Percentiles rank a stretch among this genome's conserved stretches.
Evolutionary conservation across 2,329 filamentous ascomycete genomes (phyloP).

Genomic region (Graphilbum sp.): DNA sequence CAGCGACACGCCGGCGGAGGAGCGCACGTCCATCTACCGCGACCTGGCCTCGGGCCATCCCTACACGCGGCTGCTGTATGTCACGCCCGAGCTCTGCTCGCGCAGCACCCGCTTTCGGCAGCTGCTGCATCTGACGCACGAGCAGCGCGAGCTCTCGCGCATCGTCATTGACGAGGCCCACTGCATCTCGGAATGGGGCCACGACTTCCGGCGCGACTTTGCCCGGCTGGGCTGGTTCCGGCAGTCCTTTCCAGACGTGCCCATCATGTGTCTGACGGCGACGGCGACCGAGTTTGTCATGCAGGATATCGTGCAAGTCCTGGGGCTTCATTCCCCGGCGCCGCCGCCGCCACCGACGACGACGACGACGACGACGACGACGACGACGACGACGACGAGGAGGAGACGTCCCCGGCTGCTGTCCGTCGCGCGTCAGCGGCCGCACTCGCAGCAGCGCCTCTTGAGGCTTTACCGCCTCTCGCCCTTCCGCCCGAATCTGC

Average conservation of each 20-base stretch:
- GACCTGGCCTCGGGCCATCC: constrained; percentile 85
- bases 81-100: constrained; percentile 81
- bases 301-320: constrained; percentile 62
- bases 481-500: constrained; percentile 69
- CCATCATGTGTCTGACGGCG: constrained; percentile 83
- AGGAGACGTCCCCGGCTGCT: no score
- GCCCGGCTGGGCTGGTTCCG: constrained; percentile 78
- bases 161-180: constrained; percentile 90
- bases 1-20: constrained; percentile 52
- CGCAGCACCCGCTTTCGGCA: constrained; percentile 62
- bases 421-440: not conserved
- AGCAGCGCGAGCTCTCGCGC: constrained; percentile 70
- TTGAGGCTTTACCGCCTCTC: constrained; percentile 64
- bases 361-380: not conserved
- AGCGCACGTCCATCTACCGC: constrained; percentile 53
- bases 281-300: constrained; percentile 73
- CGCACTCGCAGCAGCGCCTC: constrained; percentile 13
- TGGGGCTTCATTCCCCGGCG: constrained; percentile 41
- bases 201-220: constrained; percentile 91
- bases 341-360: constrained; percentile 1
- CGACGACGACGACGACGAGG: not conserved
- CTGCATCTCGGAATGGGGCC: constrained; percentile 96
- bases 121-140: constrained; percentile 54
- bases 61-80: constrained; percentile 67
- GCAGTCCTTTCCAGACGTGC: constrained; percentile 63